A percentile compares a stretch with the other conserved stretches of the same genome.
Conservation (phyloP, 1,139 yeast species). For the Diutina scorzettiae region DNA sequence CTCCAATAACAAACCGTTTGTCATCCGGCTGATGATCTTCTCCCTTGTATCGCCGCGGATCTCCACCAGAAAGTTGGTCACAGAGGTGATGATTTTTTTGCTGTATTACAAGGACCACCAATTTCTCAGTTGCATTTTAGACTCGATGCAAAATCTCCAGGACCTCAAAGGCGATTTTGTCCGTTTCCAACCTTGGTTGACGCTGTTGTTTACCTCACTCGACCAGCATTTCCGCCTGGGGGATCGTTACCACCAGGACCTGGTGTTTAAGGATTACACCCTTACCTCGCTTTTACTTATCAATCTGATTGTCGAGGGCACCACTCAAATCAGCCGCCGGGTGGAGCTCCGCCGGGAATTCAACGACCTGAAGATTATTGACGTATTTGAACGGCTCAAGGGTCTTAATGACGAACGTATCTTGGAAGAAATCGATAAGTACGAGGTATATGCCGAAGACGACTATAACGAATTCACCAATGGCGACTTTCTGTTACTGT, state of each 20-base stretch:
- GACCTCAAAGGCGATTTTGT: constrained; percentile 25
- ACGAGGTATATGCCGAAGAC: constrained; percentile 28
- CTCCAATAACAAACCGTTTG: constrained; percentile 3
- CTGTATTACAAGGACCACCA: constrained; percentile 12
- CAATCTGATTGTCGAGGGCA: constrained; percentile 29
- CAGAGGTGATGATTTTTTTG: constrained; percentile 30
- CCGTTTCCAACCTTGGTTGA: constrained; percentile 32
- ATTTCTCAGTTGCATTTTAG: constrained; percentile 19
- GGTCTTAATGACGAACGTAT: constrained; percentile 27
- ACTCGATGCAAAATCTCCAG: constrained; percentile 23
- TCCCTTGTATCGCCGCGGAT: constrained; percentile 31
- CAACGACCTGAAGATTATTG: constrained; percentile 26
- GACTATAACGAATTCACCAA: constrained; percentile 17
- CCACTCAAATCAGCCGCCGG: constrained; percentile 20
- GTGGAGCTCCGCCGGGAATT: constrained; percentile 27
- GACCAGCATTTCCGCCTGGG: constrained; percentile 15
- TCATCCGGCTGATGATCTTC: constrained; percentile 12
- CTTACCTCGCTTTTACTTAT: constrained; percentile 34
- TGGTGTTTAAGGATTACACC: constrained; percentile 25
- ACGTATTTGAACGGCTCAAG: constrained; percentile 27
- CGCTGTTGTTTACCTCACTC: constrained; percentile 23
- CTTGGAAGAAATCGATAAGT: constrained; percentile 33
- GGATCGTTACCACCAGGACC: constrained; percentile 10
- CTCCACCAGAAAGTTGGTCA: constrained; percentile 29
- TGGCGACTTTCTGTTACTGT: background rate